Base-by-base conservation (phyloP, 768 basidiomycete genomes). In the Auriscalpium orientale region DNA sequence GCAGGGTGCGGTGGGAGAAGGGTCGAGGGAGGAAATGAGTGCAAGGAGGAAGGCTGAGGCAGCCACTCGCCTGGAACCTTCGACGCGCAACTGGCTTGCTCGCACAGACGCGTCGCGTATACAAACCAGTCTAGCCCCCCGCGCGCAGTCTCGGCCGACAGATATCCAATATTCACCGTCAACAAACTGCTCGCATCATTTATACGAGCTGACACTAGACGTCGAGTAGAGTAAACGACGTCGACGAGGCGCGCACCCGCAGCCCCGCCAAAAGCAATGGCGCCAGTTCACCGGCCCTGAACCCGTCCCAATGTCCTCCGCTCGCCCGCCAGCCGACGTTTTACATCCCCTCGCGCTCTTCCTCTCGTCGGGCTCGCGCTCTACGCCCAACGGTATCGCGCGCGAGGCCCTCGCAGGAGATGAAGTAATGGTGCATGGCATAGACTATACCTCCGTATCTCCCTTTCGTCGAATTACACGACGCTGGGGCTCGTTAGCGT, bases 351-450 rank as follows among this genome's bases (percentile, higher is more conserved):
- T 61, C 56, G 35, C 56, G 59, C 51, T 55, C 37, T 46, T 43
- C 36, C 51, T 56, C 38, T 53, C 45, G 44, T 44, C 58, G 50
- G 49, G 47, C 40, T 49, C 56, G 56, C n/a, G 46, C 34, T 53
- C 59, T 37, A 50, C 60, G 59, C 56, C 18, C 49, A 56, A 40
- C 56, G 61, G 50, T 47, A 44, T 53, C 35, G 44, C 11, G 51
- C 51, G 56, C 22, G 61, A 54, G 61, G 61, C 48, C 56, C 61
- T 62, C 61, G 61, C 61, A 62, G 61, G 54, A 62, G 59, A 62
- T 57, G 56, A 60, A 62, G 45, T 45, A 57, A 60, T 60, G 61
- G 61, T 60, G 61, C 61, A 60, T 20, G 61, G 61, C 61, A 62
- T 60, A 60, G 59, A 57, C 51, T 55, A 46, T 52, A 46, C 61